Base-by-base conservation (phyloP, 2,329 filamentous ascomycete genomes). In the Macrophomina phaseolina region DNA sequence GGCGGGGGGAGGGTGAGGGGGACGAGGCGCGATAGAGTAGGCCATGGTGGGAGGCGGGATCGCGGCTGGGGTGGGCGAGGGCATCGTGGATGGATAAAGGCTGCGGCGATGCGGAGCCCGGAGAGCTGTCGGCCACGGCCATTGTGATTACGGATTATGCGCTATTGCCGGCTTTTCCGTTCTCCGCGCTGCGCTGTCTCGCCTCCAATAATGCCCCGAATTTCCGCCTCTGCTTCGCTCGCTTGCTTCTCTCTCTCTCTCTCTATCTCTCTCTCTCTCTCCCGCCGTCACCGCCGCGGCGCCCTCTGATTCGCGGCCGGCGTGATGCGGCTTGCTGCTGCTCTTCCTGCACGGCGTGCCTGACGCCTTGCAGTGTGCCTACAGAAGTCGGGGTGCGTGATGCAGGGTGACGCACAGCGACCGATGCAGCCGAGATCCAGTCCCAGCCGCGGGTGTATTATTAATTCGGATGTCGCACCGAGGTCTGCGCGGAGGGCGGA, bases 81-180 rank as follows among this genome's bases (percentile, higher is more conserved):
- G 62, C 48, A 18, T 64, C 36, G 40, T 55, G 36, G 48, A 56
- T 45, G 46, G 45, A 48, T 64, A 56, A 64, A 56, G 48, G 48
- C 18, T 46, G 46, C 28, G 30, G 62, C 56, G 46, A 40, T 60
- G 42, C 58, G 58, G 45, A 62, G 58, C 58, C 58, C 42, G 58
- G 58, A 49, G 11, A 12, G 42, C 42, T 5, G 42, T 38, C 36
- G 36, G 36, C 36, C 36, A 38, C 11, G 23, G 23, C 23, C 5
- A 14, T 45, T 14, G 11, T 62, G 58, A 49, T 49, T 62, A 49
- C 45, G 40, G 58, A 62, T 62, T 62, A 62, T 49, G 58, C 58
- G 45, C 42, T 38, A 32, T 48, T 49, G 42, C 58, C 42, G 58
- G 46, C 18, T 60, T 38, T 60, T 38, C 36, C 36, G 36, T 38